These are phyloP conservation scores for Neurospora pannonica DNA, from an alignment of 495 filamentous ascomycete genomes.

Conservation along the genomic window DNA sequence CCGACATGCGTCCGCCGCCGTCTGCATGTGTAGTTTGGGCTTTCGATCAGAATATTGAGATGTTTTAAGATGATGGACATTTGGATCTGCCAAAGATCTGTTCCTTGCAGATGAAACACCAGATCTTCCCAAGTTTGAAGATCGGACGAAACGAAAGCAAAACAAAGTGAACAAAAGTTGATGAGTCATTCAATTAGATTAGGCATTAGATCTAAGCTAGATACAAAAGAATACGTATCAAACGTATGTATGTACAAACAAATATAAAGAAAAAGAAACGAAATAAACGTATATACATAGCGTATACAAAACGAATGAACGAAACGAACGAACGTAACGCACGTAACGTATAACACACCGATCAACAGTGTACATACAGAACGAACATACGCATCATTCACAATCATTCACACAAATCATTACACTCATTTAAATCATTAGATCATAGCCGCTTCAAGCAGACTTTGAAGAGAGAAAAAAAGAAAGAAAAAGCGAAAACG, in stretches of 20 bases:
- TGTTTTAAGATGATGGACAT: neutral
- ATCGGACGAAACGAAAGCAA: neutral
- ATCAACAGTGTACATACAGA: conserved; percentile 2
- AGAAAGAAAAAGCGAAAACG: conserved; percentile 1
- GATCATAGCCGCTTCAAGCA: conserved; percentile 8
- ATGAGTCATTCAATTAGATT: neutral
- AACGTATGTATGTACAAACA: conserved; percentile 2
- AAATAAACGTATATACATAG: conserved; percentile 8
- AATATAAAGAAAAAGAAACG: neutral
- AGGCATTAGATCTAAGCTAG: neutral
- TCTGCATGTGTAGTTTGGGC: neutral
- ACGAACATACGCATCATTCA: conserved; percentile 10
- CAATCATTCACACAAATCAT: conserved; percentile 6
- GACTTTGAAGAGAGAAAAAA: conserved; percentile 5
- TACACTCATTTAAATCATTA: conserved; percentile 3
- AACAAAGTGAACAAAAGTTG: neutral
- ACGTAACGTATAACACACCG: neutral
- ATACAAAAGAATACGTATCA: neutral
- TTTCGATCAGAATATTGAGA: neutral
- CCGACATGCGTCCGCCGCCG: neutral
- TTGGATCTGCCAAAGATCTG: neutral
- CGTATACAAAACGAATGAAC: neutral
- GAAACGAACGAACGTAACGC: conserved; percentile 4
- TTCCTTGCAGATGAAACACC: neutral
- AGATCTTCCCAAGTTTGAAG: neutral